Conservation (phyloP, 768 basidiomycete genomes). For the Lactarius quietus region DNA sequence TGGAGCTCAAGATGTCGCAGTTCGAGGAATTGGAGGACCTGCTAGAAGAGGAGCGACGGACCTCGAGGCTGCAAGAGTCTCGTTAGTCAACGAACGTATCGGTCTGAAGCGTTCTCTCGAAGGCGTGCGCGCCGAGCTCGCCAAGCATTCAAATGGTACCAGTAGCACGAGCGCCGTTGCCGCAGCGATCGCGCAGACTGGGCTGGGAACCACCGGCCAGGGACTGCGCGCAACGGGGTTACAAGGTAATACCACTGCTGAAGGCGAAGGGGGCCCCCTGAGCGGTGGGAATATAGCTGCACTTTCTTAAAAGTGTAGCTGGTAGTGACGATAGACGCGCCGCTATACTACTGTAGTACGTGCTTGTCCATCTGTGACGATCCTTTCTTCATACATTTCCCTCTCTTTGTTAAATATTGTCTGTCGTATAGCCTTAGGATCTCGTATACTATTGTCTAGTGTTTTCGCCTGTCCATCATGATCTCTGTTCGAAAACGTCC, state of each 20-base stretch:
- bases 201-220: constrained; percentile 57
- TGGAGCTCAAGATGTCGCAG: constrained; percentile 91
- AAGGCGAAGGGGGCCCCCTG: constrained; percentile 54
- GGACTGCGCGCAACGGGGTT: constrained; percentile 57
- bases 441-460: constrained; percentile 19
- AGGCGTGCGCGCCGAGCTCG: constrained; percentile 58
- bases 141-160: constrained; percentile 44
- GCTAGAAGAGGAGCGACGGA: constrained; percentile 84
- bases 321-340: neutral
- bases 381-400: neutral
- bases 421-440: constrained; percentile 23
- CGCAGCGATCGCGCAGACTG: constrained; percentile 35
- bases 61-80: constrained; percentile 80
- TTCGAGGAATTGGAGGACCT: constrained; percentile 93
- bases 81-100: constrained; percentile 75
- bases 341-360: neutral
- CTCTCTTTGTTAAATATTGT: constrained; percentile 21
- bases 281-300: constrained; percentile 53
- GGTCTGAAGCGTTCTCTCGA: constrained; percentile 71
- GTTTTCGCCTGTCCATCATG: constrained; percentile 2
- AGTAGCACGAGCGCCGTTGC: constrained; percentile 28
- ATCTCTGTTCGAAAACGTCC: too few species aligned
- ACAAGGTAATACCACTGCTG: constrained; percentile 40
- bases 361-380: neutral
- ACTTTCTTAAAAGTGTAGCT: constrained; percentile 37